Conservation (phyloP, 2,329 filamentous ascomycete genomes). For the Sarocladium brachiariae region DNA sequence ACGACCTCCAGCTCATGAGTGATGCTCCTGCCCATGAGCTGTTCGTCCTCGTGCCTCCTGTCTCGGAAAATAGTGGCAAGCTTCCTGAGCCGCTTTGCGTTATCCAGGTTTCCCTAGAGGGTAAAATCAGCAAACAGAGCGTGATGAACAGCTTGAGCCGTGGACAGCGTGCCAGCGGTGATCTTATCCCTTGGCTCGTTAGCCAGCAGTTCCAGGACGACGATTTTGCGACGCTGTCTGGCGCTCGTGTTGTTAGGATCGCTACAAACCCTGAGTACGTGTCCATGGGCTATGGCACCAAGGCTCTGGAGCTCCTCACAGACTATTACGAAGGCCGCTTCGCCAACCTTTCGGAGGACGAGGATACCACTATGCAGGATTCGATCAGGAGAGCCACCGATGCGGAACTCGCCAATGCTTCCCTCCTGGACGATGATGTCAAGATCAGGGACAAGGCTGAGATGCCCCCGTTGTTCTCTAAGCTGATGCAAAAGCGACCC, state of each 20-base stretch:
- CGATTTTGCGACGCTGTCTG: slow-evolving; percentile 88
- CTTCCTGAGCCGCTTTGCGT: slow-evolving; percentile 92
- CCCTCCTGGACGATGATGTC: slow-evolving; percentile 78
- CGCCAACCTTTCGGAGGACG: slow-evolving; percentile 70
- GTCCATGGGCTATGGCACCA: slow-evolving; percentile 87
- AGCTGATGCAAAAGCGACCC: slow-evolving; percentile 74
- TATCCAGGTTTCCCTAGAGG: slow-evolving; percentile 89
- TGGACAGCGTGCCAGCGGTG: slow-evolving; percentile 82
- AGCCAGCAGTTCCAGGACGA: slow-evolving; percentile 98
- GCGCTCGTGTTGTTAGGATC: slow-evolving; percentile 86
- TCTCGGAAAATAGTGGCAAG: slow-evolving; percentile 67
- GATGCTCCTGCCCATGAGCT: slow-evolving; percentile 95
- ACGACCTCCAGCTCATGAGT: slow-evolving; percentile 97
- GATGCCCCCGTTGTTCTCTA: slow-evolving; percentile 90
- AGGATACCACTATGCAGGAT: slow-evolving; percentile 42
- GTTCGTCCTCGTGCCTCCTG: slow-evolving; percentile 85
- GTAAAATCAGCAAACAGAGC: slow-evolving; percentile 87
- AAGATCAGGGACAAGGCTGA: slow-evolving; percentile 82
- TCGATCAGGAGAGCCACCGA: slow-evolving; percentile 77
- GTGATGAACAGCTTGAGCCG: slow-evolving; percentile 84
- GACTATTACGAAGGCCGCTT: slow-evolving; percentile 97
- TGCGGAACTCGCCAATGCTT: slow-evolving; percentile 67
- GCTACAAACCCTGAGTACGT: slow-evolving; percentile 93
- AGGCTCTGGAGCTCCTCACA: slow-evolving; percentile 76
- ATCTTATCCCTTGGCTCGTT: slow-evolving; percentile 95